Conservation (phyloP, 176 grass and related monocot species). For the Aegilops longissima region DNA sequence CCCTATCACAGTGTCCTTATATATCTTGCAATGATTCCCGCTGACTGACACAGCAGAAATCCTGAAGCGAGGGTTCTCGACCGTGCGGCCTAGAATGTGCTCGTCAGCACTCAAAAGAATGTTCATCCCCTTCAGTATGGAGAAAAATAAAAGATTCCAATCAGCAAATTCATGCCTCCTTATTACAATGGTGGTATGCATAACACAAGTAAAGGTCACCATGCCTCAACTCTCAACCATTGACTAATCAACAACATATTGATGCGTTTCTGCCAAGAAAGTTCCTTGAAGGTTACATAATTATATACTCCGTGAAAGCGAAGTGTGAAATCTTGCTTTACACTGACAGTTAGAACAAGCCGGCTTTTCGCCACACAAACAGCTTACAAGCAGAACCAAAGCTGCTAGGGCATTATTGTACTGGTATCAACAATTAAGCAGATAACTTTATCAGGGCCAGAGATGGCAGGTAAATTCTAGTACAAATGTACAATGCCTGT, state of each 20-base stretch:
- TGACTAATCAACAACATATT: not conserved
- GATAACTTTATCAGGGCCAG: not conserved
- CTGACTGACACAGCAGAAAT: constrained; percentile 46
- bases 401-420: not conserved
- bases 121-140: constrained; percentile 63
- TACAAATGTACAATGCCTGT: not conserved
- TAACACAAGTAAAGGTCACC: not conserved
- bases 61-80: constrained; percentile 52
- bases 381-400: not conserved
- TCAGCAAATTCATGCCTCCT: constrained; percentile 19
- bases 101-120: constrained; percentile 75
- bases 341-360: not conserved
- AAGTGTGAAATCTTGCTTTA: not conserved
- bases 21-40: constrained; percentile 78
- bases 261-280: not conserved
- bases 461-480: not conserved
- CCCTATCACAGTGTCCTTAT: constrained; percentile 56
- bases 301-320: not conserved
- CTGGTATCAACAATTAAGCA: not conserved
- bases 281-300: not conserved
- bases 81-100: constrained; percentile 65
- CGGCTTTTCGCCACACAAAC: not conserved
- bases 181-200: not conserved
- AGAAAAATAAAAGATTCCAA: constrained; percentile 14
- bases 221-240: not conserved